These are phyloP conservation scores for Colletotrichum tropicale DNA, from an alignment of 2,329 filamentous ascomycete species.

Conservation along the genomic window DNA sequence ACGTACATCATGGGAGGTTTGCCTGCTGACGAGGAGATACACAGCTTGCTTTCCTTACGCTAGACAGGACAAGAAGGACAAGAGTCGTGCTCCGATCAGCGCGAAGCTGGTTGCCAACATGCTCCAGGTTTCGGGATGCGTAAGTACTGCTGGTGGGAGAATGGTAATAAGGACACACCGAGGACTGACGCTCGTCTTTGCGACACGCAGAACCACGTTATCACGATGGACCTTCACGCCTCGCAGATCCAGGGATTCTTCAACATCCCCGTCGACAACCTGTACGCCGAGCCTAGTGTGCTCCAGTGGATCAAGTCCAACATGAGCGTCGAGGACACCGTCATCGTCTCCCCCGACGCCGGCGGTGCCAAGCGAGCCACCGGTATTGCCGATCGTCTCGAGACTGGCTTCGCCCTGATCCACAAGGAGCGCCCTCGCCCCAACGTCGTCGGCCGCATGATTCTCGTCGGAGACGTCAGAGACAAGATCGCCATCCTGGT, in stretches of 20 bases:
- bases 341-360: conserved; percentile 87
- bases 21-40: not conserved
- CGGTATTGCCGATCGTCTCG: conserved; percentile 82
- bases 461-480: conserved; percentile 89
- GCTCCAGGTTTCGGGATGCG: conserved; percentile 83
- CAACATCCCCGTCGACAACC: conserved; percentile 70
- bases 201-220: conserved; percentile 48
- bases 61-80: conserved; percentile 90
- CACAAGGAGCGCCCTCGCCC: conserved; percentile 72
- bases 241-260: conserved; percentile 91
- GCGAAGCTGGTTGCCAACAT: conserved; percentile 92
- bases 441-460: conserved; percentile 92
- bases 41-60: conserved; percentile 86
- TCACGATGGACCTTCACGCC: conserved; percentile 89
- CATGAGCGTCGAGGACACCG: conserved; percentile 74
- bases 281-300: conserved; percentile 87
- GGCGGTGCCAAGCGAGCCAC: conserved; percentile 88
- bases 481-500: conserved; percentile 95
- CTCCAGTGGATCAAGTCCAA: conserved; percentile 85
- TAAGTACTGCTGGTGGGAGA: not conserved
- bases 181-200: not conserved
- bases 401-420: conserved; percentile 84
- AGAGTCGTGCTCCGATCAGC: conserved; percentile 82
- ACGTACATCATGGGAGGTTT: not conserved
- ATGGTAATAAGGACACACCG: not conserved